These are phyloP conservation scores for Fonsecaea multimorphosa DNA, from an alignment of 2,329 filamentous ascomycete genomes.

Conservation along the genomic window DNA sequence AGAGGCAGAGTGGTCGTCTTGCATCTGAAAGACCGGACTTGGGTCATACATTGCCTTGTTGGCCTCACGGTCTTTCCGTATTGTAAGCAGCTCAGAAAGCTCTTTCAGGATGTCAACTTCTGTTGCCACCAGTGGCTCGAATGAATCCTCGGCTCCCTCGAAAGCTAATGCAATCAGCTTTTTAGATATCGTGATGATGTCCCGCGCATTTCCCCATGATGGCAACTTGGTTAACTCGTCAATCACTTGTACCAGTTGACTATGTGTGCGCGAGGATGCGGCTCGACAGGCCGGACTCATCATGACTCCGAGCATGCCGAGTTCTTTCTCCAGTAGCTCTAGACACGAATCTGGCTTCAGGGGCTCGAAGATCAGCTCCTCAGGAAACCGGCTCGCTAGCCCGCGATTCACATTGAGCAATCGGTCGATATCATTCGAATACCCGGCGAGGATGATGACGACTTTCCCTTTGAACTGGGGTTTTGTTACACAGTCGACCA, in stretches of 20 bases:
- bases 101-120: not conserved
- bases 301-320: not conserved
- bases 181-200: not conserved
- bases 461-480: slow-evolving; percentile 26
- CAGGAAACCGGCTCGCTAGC: slow-evolving; percentile 25
- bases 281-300: not conserved
- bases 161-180: not conserved
- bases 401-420: slow-evolving; percentile 24
- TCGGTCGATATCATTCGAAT: slow-evolving; percentile 29
- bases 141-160: not conserved
- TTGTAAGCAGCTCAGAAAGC: not conserved
- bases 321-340: slow-evolving; percentile 47
- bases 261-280: not conserved
- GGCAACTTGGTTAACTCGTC: not conserved
- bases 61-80: not conserved
- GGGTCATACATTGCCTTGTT: not conserved
- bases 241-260: not conserved
- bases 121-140: not conserved
- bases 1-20: not conserved
- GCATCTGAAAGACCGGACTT: not conserved
- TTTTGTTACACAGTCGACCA: slow-evolving; percentile 34
- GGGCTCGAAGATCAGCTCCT: slow-evolving; percentile 38
- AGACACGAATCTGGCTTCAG: slow-evolving; percentile 55
- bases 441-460: slow-evolving; percentile 33
- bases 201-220: not conserved